Percentiles rank a stretch among this genome's conserved stretches.
phyloP scores from a whole-genome alignment of 371 early-diverging fungal genomes.

The Cokeromyces recurvatus region DNA sequence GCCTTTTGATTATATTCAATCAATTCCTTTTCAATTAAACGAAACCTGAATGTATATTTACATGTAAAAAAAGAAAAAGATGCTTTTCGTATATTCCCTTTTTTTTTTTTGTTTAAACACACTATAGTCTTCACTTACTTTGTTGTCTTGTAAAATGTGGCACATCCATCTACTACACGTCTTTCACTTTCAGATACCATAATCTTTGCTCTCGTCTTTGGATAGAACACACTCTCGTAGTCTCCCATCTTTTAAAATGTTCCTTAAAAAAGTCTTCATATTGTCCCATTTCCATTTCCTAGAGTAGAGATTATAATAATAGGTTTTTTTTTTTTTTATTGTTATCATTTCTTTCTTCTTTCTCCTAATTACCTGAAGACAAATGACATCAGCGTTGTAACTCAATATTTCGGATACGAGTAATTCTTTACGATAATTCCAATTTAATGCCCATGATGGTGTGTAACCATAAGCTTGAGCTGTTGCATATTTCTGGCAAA shows the following conservation, averaged over 20 bases:
- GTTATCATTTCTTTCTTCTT: not conserved
- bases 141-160: conserved; percentile 89
- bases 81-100: too few relatives aligned
- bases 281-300: conserved; percentile 83
- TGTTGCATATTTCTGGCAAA: conserved; percentile 91
- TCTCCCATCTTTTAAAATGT: conserved; percentile 69
- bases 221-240: conserved; percentile 93
- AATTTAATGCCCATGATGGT: conserved; percentile 95
- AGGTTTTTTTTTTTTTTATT: too few relatives aligned
- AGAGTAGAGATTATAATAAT: too few relatives aligned
- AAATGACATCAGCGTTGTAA: conserved; percentile 91
- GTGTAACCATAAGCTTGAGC: conserved; percentile 90
- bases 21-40: conserved; percentile 70
- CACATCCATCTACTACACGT: conserved; percentile 94
- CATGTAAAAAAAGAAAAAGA: not conserved
- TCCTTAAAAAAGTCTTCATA: conserved; percentile 84
- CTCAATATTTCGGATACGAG: conserved; percentile 86
- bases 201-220: conserved; percentile 90
- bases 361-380: conserved; percentile 77
- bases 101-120: too few relatives aligned
- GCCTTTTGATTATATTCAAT: conserved; percentile 95
- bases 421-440: conserved; percentile 93
- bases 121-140: too few relatives aligned
- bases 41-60: conserved; percentile 6
- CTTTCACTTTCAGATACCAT: conserved; percentile 92